A percentile compares a stretch with the other conserved stretches of the same genome.
These are phyloP conservation scores for Pseudomonodictys pantanalensis DNA, from an alignment of 495 filamentous ascomycete genomes.

Conservation along the genomic window DNA sequence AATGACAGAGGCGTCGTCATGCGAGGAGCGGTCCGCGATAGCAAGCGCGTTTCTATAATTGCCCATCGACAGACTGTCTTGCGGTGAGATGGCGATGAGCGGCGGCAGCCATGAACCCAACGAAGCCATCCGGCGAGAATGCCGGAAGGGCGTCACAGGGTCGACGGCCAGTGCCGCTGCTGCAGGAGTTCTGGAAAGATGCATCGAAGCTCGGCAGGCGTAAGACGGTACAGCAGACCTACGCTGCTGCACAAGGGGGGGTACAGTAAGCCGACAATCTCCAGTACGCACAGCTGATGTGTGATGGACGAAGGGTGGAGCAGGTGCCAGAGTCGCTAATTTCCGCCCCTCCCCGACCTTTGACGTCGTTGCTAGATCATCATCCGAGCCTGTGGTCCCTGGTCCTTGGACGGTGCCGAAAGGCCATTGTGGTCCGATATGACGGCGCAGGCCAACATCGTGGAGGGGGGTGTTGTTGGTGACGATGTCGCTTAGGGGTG, in stretches of 20 bases:
- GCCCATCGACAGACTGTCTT: neutral
- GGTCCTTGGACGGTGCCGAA: no score
- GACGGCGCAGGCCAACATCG: no score
- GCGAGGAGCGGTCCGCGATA: neutral
- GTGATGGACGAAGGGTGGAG: slow-evolving; percentile 4
- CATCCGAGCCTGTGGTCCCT: slow-evolving; percentile 6
- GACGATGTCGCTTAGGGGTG: no score
- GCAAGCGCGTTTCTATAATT: neutral
- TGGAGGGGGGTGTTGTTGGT: no score
- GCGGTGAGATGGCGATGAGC: no score
- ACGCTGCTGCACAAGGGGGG: slow-evolving; percentile 11
- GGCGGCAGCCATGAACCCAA: no score
- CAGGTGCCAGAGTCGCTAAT: slow-evolving; percentile 1
- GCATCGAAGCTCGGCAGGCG: slow-evolving; percentile 7
- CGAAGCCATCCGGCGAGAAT: no score
- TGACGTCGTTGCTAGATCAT: slow-evolving; percentile 1
- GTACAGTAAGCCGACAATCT: slow-evolving; percentile 20
- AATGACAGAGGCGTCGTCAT: neutral
- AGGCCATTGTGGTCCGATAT: no score
- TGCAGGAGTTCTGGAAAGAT: slow-evolving; percentile 11
- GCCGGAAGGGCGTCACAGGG: neutral
- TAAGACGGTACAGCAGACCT: slow-evolving; percentile 1
- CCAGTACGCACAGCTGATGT: slow-evolving; percentile 10
- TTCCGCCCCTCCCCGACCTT: slow-evolving; percentile 2
- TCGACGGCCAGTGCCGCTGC: neutral